phyloP scores from a whole-genome alignment of 1,139 yeast species.

The Debaryomyces sp. region DNA sequence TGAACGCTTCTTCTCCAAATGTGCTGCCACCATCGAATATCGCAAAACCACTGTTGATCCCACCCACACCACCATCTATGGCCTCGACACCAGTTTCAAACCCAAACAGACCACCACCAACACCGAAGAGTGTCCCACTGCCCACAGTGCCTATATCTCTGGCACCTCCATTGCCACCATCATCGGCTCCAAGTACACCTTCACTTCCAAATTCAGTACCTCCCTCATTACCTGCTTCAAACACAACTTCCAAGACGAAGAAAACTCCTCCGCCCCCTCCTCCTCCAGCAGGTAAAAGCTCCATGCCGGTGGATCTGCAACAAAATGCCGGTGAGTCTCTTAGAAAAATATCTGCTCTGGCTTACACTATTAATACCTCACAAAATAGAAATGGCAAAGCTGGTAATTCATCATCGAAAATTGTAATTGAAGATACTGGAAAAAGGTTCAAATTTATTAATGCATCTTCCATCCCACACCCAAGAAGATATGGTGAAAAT shows the following conservation, averaged over 20 bases:
- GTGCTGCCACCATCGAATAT: background rate
- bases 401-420: conserved; percentile 22
- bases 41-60: conserved; percentile 11
- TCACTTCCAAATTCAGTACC: conserved; percentile 11
- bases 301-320: conserved; percentile 37
- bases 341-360: conserved; percentile 58
- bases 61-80: conserved; percentile 18
- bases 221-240: conserved; percentile 12
- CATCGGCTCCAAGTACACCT: conserved; percentile 9
- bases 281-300: conserved; percentile 25
- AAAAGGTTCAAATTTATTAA: conserved; percentile 73
- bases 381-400: conserved; percentile 19
- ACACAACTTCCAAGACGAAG: conserved; percentile 7
- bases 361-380: conserved; percentile 51
- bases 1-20: background rate
- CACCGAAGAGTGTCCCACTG: conserved; percentile 10
- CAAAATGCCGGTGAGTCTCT: conserved; percentile 54
- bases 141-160: conserved; percentile 18
- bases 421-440: conserved; percentile 62
- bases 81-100: conserved; percentile 13
- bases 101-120: conserved; percentile 1
- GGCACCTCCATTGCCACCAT: conserved; percentile 14
- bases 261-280: conserved; percentile 41
- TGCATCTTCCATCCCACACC: conserved; percentile 74
- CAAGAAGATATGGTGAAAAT: conserved; percentile 68